A percentile compares a stretch with the other conserved stretches of the same genome.
These are phyloP conservation scores for Colletotrichum eleusines DNA, from an alignment of 2,329 filamentous ascomycete genomes.

Conservation along the genomic window DNA sequence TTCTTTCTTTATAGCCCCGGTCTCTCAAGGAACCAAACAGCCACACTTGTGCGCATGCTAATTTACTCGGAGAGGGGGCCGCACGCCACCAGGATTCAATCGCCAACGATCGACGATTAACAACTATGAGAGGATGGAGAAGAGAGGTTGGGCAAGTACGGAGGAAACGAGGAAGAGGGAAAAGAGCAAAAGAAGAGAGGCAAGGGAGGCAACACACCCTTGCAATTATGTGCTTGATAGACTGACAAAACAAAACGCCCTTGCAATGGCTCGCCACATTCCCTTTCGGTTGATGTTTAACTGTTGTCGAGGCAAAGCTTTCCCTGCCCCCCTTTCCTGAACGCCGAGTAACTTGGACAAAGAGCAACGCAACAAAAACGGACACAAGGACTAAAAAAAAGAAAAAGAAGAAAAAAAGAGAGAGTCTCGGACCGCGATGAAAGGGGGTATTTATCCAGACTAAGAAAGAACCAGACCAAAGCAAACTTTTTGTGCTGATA, in stretches of 20 bases:
- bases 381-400: neutral
- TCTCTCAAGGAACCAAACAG: neutral
- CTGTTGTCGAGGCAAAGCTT: neutral
- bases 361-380: neutral
- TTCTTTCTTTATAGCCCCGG: too few species aligned
- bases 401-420: neutral
- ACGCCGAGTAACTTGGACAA: slow-evolving; percentile 12
- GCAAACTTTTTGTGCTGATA: neutral
- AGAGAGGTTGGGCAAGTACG: neutral
- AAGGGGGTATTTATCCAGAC: slow-evolving; percentile 42
- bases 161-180: too few species aligned
- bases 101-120: slow-evolving; percentile 2
- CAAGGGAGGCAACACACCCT: neutral
- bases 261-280: slow-evolving; percentile 9
- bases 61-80: too few species aligned
- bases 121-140: neutral
- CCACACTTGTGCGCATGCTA: too few species aligned
- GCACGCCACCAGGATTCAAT: neutral
- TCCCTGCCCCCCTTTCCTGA: neutral
- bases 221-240: neutral
- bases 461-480: slow-evolving; percentile 20
- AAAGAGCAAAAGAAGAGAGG: too few species aligned
- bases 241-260: slow-evolving; percentile 5
- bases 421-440: slow-evolving; percentile 19
- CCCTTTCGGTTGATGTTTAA: neutral